These are phyloP conservation scores for Pilasporangium apinafurcum DNA, from an alignment of 352 stramenopile species.

Conservation along the genomic window DNA sequence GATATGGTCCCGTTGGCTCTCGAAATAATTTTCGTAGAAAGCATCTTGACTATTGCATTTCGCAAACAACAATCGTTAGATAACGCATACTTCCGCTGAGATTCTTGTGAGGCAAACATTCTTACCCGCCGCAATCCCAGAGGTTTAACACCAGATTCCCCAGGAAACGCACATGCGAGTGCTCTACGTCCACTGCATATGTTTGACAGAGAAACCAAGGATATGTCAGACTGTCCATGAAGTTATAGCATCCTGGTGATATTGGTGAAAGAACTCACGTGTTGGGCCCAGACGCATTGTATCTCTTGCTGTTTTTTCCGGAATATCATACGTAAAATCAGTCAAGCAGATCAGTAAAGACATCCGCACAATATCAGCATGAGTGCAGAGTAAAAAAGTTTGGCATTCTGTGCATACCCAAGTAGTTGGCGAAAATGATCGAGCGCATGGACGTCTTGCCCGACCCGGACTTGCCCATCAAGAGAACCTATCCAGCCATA, in stretches of 20 bases:
- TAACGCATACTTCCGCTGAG: background rate
- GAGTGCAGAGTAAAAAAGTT: background rate
- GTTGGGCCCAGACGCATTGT: conserved; percentile 97
- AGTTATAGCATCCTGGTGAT: background rate
- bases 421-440: conserved; percentile 99
- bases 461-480: conserved; percentile 95
- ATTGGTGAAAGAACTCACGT: conserved; percentile 23
- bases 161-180: conserved; percentile 94
- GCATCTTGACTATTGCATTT: conserved; percentile 88
- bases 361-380: background rate
- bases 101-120: background rate
- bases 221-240: background rate
- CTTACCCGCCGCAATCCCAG: conserved; percentile 97
- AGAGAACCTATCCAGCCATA: conserved; percentile 73
- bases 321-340: too few species aligned
- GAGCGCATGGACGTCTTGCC: conserved; percentile 99
- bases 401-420: conserved; percentile 45
- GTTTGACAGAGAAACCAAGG: conserved; percentile 2
- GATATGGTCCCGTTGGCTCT: conserved; percentile 98
- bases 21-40: conserved; percentile 99
- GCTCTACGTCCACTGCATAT: conserved; percentile 85
- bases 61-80: conserved; percentile 4
- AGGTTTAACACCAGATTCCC: conserved; percentile 98
- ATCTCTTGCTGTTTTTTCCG: conserved; percentile 93
- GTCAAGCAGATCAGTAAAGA: background rate